Percentiles rank a stretch among this genome's conserved stretches.
Evolutionary conservation across 306 rosid genomes (phyloP).

Genomic region (Dryas alaskensis): DNA sequence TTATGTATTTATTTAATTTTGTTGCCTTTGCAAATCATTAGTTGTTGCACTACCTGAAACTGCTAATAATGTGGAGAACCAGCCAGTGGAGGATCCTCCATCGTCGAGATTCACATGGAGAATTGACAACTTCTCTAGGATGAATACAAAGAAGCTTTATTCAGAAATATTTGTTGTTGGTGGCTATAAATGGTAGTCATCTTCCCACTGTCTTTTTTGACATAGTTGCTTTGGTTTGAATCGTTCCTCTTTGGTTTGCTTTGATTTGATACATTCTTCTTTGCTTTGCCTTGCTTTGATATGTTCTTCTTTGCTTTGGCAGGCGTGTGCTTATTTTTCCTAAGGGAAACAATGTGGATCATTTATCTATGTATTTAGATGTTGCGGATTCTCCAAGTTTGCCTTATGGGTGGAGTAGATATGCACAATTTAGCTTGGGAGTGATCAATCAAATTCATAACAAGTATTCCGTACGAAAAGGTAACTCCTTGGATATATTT

Average conservation of each 20-base stretch:
- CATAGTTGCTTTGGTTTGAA: background rate
- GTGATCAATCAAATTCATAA: slow-evolving; percentile 61
- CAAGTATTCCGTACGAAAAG: slow-evolving; percentile 75
- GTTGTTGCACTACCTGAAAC: slow-evolving; percentile 70
- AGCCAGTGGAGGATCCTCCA: slow-evolving; percentile 76
- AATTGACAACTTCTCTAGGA: slow-evolving; percentile 70
- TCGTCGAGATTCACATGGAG: slow-evolving; percentile 77
- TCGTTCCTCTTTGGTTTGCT: background rate
- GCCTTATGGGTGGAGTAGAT: slow-evolving; percentile 94
- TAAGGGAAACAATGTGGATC: slow-evolving; percentile 87
- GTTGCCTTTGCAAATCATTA: slow-evolving; percentile 31
- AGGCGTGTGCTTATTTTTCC: slow-evolving; percentile 95
- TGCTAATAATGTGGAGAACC: slow-evolving; percentile 65
- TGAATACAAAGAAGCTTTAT: slow-evolving; percentile 66
- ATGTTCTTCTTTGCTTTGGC: slow-evolving; percentile 7
- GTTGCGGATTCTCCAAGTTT: slow-evolving; percentile 73
- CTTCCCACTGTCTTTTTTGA: background rate
- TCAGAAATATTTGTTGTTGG: slow-evolving; percentile 75
- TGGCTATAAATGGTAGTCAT: slow-evolving; percentile 73
- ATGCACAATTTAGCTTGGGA: slow-evolving; percentile 82
- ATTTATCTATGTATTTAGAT: slow-evolving; percentile 84
- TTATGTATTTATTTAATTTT: slow-evolving; percentile 3
- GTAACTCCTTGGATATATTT: slow-evolving; percentile 31
- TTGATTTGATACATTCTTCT: slow-evolving; percentile 15
- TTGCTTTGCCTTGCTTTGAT: slow-evolving; percentile 14